Conservation (phyloP, 2,329 filamentous ascomycete genomes). For the Phaeosphaeria sp. region DNA sequence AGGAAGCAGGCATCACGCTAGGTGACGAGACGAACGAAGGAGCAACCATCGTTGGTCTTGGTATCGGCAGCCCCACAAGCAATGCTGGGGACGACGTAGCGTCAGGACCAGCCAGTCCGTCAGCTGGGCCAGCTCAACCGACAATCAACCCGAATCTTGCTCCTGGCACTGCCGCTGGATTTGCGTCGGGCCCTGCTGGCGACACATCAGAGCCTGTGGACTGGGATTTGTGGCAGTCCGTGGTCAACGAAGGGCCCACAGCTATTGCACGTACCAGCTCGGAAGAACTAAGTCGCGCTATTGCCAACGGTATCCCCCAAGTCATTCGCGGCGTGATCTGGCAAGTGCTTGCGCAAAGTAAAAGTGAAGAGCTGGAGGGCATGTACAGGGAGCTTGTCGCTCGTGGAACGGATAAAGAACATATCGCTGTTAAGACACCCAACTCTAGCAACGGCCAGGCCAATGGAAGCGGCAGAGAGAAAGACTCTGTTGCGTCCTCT, state of each 20-base stretch:
- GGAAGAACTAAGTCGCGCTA: constrained; percentile 87
- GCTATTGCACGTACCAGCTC: constrained; percentile 87
- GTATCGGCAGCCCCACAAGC: constrained; percentile 58
- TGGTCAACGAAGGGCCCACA: constrained; percentile 92
- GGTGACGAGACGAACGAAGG: constrained; percentile 55
- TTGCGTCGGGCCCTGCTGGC: constrained; percentile 76
- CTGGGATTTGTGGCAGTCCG: constrained; percentile 97
- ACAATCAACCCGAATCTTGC: constrained; percentile 74
- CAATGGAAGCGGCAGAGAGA: constrained; percentile 60
- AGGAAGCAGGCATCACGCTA: constrained; percentile 51
- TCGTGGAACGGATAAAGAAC: constrained; percentile 80
- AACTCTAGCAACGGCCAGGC: constrained; percentile 56
- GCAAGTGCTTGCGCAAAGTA: constrained; percentile 96
- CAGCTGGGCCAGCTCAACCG: constrained; percentile 57
- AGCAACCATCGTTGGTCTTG: constrained; percentile 51
- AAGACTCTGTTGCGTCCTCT: constrained; percentile 75
- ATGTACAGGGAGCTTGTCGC: constrained; percentile 84
- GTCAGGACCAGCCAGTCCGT: constrained; percentile 6
- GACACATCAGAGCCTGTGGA: constrained; percentile 79
- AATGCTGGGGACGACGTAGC: constrained; percentile 50
- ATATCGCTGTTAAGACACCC: constrained; percentile 31
- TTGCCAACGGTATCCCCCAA: constrained; percentile 90
- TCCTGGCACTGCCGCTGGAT: constrained; percentile 84
- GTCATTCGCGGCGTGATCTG: constrained; percentile 98
- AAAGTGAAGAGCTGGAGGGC: constrained; percentile 85